Conservation (phyloP, 176 grass and related monocot species). For the Ananas comosus region DNA sequence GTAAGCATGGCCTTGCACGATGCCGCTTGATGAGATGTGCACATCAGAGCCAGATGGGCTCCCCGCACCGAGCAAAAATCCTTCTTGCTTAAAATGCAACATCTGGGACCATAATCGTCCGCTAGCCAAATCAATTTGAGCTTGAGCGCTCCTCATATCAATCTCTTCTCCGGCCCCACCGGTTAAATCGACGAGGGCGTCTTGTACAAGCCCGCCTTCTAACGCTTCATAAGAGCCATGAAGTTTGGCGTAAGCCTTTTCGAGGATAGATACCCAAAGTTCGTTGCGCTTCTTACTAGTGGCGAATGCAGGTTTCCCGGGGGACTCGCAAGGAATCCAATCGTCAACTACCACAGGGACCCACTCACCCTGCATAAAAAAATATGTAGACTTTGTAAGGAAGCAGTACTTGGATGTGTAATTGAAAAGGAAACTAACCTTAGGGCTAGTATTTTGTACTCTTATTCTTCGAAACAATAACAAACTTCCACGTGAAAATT, state of each 20-base stretch:
- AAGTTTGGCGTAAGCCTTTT: slow-evolving; percentile 99
- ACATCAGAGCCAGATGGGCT: slow-evolving; percentile 95
- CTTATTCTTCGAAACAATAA: neutral
- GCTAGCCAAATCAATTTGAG: slow-evolving; percentile 89
- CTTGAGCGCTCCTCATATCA: slow-evolving; percentile 93
- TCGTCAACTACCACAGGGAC: slow-evolving; percentile 98
- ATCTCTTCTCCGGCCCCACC: slow-evolving; percentile 99
- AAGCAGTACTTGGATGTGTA: neutral
- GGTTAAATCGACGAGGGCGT: slow-evolving; percentile 95
- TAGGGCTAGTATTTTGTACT: no score
- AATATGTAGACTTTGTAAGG: slow-evolving; percentile 4
- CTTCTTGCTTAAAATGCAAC: slow-evolving; percentile 94
- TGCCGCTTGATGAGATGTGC: slow-evolving; percentile 92
- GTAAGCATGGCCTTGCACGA: slow-evolving; percentile 99
- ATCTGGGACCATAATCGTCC: slow-evolving; percentile 96
- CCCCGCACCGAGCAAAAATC: slow-evolving; percentile 97
- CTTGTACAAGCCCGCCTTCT: slow-evolving; percentile 98
- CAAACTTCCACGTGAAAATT: neutral
- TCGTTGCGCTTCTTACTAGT: slow-evolving; percentile 88
- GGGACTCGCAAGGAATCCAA: slow-evolving; percentile 95
- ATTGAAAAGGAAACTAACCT: neutral
- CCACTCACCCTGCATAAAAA: slow-evolving; percentile 75
- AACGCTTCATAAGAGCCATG: slow-evolving; percentile 97
- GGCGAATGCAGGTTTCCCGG: slow-evolving; percentile 88
- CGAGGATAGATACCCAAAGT: slow-evolving; percentile 94